A percentile compares a stretch with the other conserved stretches of the same genome.
These are phyloP conservation scores for Verbena officinalis DNA, from an alignment of 257 asterid species.

Conservation along the genomic window DNA sequence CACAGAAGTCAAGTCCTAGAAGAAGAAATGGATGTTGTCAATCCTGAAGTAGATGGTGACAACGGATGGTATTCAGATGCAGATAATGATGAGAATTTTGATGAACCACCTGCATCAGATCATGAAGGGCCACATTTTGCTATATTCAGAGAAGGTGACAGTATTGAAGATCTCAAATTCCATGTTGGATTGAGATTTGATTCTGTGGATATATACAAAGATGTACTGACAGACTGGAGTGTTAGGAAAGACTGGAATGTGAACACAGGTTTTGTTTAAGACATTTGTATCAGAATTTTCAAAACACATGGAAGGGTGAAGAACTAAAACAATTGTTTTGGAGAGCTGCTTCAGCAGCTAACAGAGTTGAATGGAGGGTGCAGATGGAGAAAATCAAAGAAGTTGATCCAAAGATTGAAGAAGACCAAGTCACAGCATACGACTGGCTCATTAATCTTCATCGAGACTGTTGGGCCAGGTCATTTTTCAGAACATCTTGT, in stretches of 20 bases:
- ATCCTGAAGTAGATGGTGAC: too few relatives aligned
- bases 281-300: background rate
- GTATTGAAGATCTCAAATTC: background rate
- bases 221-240: background rate
- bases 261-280: background rate
- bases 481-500: background rate
- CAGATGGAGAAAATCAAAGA: background rate
- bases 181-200: background rate
- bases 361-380: background rate
- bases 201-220: background rate
- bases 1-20: too few relatives aligned
- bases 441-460: background rate
- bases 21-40: too few relatives aligned
- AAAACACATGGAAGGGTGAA: background rate
- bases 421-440: fast-evolving
- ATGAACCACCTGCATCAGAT: background rate
- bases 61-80: background rate
- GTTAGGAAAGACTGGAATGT: background rate
- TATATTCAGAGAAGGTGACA: background rate
- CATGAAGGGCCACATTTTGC: too few relatives aligned
- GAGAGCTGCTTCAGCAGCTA: background rate
- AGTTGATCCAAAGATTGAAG: background rate
- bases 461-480: too few relatives aligned
- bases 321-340: background rate
- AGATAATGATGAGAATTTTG: background rate